phyloP scores from a whole-genome alignment of 2,329 filamentous ascomycete species.

The Botryotinia narcissicola region DNA sequence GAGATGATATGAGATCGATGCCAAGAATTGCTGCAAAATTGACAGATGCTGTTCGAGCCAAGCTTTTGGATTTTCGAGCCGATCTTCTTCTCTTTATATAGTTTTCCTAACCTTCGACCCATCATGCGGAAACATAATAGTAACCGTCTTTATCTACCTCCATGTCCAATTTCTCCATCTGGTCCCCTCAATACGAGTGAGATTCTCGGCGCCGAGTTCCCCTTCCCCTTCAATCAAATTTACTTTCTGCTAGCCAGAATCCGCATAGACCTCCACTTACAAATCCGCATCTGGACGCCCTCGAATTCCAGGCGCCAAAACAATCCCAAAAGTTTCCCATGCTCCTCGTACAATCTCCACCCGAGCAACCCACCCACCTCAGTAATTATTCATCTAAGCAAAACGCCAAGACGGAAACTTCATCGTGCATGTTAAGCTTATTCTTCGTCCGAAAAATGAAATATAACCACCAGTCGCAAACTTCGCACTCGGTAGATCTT shows the following conservation, averaged over 20 bases:
- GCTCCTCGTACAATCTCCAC: not conserved
- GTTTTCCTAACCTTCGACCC: not conserved
- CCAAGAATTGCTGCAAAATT: not conserved
- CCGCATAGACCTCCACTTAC: not conserved
- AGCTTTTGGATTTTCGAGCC: not conserved
- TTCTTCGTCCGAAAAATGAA: not conserved
- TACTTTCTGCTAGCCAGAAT: not conserved
- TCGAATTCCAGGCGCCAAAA: not conserved
- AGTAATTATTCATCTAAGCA: not conserved
- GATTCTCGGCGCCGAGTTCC: not conserved
- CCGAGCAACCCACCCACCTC: not conserved
- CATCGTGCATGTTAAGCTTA: not conserved
- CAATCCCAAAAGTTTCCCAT: not conserved
- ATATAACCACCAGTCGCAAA: slow-evolving; percentile 6
- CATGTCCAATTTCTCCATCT: slow-evolving; percentile 2
- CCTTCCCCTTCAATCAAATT: not conserved
- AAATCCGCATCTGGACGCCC: not conserved
- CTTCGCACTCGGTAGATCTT: not conserved
- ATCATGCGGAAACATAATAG: not conserved
- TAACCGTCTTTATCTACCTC: not conserved
- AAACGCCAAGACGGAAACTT: slow-evolving; percentile 6
- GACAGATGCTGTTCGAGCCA: not conserved
- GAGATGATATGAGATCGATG: not conserved
- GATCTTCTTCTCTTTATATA: not conserved
- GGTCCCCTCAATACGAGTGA: not conserved